Percentiles rank a stretch among this genome's conserved stretches.
phyloP scores from a whole-genome alignment of 768 basidiomycete species.

The Kwoniella bestiolae region DNA sequence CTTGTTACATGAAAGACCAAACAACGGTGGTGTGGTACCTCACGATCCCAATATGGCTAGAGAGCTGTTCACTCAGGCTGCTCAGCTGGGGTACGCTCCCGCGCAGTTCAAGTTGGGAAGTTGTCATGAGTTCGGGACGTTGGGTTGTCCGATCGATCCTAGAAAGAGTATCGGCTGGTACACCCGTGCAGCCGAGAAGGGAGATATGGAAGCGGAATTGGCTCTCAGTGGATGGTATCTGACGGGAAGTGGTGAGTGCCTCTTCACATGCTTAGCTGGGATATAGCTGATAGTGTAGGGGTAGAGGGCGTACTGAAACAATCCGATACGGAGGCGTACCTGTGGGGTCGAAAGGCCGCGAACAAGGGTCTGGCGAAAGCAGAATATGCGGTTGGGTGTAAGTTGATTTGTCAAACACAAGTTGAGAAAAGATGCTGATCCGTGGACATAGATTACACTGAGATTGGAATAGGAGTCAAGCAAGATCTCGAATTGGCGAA shows the following conservation, averaged over 20 bases:
- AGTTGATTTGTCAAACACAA: conserved; percentile 30
- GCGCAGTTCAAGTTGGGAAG: conserved; percentile 95
- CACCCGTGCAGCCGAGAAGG: conserved; percentile 96
- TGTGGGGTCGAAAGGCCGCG: conserved; percentile 95
- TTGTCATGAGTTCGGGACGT: conserved; percentile 87
- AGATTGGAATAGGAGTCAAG: conserved; percentile 96
- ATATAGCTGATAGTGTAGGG: no score
- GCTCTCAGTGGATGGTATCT: conserved; percentile 98
- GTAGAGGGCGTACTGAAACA: conserved; percentile 90
- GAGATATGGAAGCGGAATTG: conserved; percentile 90
- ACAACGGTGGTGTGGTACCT: conserved; percentile 67
- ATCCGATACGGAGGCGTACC: conserved; percentile 96
- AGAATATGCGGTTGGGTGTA: conserved; percentile 89
- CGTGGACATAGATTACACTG: conserved; percentile 75
- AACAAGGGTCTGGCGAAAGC: conserved; percentile 97
- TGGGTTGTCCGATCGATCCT: conserved; percentile 91
- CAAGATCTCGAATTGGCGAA: conserved; percentile 94
- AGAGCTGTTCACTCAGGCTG: conserved; percentile 85
- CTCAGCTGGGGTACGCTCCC: conserved; percentile 88
- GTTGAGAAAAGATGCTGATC: no score
- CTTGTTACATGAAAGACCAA: conserved; percentile 56
- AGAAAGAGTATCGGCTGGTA: conserved; percentile 97
- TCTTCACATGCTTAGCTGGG: no score
- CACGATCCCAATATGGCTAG: conserved; percentile 82
- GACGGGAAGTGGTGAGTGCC: conserved; percentile 62